Base-by-base conservation (phyloP, 2,329 filamentous ascomycete genomes). In the Aspergillus neotritici region DNA sequence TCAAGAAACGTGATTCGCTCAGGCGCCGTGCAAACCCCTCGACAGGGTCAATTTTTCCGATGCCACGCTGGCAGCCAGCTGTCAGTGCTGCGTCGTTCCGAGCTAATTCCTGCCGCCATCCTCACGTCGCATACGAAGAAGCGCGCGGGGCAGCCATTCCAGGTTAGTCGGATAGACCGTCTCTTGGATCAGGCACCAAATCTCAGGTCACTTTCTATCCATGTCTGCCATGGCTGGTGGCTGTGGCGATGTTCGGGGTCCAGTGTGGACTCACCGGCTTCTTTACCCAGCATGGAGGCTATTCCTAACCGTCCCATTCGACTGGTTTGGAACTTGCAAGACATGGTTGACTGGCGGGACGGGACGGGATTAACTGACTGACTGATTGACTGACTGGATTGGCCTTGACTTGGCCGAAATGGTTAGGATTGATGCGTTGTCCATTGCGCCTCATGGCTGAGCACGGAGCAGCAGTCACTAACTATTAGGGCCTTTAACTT, bases 21-120 rank as follows among this genome's bases (percentile, higher is more conserved):
- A 25, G 21, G 9, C 21, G 21, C 21, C 21, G 7, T 25, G 21
- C 21, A 8, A 25, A 25, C 21, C 7, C 21, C 21, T 25, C 21
- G 21, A 25, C 7, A 32, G n/a, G n/a, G 21, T 17, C 13, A 15
- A 29, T n/a, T 31, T 17, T 34, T 45, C 42, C 44, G 48, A 47
- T 58, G 57, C 56, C 57, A 61, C 52, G 55, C 50, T 60, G 58
- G 55, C 58, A 60, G 58, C 52, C 56, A 55, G 46, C 50, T 58
- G 52, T 58, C 56, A 57, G 21, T 40, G 30, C 50, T 38, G 46
- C 43, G 42, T 48, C 41, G 41, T 44, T 42, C 31, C 40, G 46
- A 47, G 45, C 50, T 37, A 44, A 50, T 42, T 47, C 37, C 45
- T 50, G 49, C 47, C 43, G 50, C 46, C 42, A 54, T 43, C 32